Base-by-base conservation (phyloP, 83 land plant genomes). In the Picea mariana region DNA sequence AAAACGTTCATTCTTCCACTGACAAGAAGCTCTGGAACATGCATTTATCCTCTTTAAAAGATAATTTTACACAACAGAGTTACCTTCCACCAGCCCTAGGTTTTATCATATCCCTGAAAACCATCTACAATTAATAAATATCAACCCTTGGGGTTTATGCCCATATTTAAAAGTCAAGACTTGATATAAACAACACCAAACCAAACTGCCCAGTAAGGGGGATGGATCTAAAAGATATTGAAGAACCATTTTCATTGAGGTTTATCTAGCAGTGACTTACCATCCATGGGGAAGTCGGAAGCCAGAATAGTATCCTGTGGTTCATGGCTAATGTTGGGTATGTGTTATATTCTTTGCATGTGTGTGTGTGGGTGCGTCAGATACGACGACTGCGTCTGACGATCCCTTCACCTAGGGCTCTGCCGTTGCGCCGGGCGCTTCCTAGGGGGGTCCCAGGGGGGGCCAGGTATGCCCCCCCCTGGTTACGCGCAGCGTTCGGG, bases 231-330 rank as follows among this genome's bases (percentile, higher is more conserved):
- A 3, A 67, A 67, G 27, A 27, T 67, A 67, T 3, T 67, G 27
- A 34, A 27, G 34, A 67, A 27, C 38, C 5, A 31, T 67, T 58
- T 67, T 67, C 16, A 67, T 15, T 9, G 72, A 67, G 34, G 13
- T 67, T 67, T 17, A 67, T 31, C 72, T 67, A 71, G 75, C 49
- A 71, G 75, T 38, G n/a, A 5, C 72, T 27, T 67, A 34, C 38
- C 68, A 66, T 15, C 13, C 9, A 66, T 66, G 68, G 26, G 13
- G 13, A 40, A 71, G 21, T 11, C 15, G 75, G 49, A 38, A 23
- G 21, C 60, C 60, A 13, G 58, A 52, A 52, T 52, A 52, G 71
- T 4, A 67, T 67, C 31, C 27, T 67, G 71, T 26, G 15, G 60
- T 58, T 58, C 60, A 58, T 58, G 60, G 60, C 15, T 47, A n/a